These are phyloP conservation scores for Pelargonium nanum DNA, from an alignment of 345 rosid species.

Conservation along the genomic window DNA sequence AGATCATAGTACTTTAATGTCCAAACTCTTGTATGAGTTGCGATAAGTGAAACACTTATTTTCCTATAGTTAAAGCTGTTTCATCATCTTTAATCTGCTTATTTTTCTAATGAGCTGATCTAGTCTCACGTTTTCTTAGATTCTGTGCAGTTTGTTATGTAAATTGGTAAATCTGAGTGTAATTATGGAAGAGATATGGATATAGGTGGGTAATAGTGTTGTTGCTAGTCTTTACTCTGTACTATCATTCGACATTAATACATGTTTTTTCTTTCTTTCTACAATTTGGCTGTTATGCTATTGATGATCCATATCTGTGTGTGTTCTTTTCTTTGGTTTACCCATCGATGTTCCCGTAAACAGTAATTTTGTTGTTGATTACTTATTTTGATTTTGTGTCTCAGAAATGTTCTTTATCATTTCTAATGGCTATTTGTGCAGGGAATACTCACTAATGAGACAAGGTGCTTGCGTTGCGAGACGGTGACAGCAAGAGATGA, in stretches of 20 bases:
- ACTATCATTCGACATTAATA: background rate
- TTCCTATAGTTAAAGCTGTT: background rate
- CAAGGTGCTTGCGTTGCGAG: constrained; percentile 90
- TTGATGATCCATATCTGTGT: background rate
- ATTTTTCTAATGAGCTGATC: background rate
- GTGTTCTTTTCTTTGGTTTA: background rate
- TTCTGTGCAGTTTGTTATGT: no score
- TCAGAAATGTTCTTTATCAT: background rate
- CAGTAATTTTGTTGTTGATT: background rate
- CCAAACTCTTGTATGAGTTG: background rate
- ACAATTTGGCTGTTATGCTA: background rate
- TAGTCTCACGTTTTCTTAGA: background rate
- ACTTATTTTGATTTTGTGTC: background rate
- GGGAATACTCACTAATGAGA: constrained; percentile 99
- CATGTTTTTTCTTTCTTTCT: no score
- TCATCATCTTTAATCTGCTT: background rate
- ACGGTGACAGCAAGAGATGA: constrained; percentile 99
- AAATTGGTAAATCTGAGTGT: background rate
- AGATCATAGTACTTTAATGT: background rate
- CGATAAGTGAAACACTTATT: background rate
- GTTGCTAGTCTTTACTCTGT: no score
- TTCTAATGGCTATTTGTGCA: constrained; percentile 17
- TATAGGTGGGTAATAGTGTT: background rate
- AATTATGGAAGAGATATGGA: background rate
- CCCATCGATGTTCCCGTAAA: background rate